These are phyloP conservation scores for Calonectria pseudoreteaudii DNA, from an alignment of 2,329 filamentous ascomycete genomes.

Conservation along the genomic window DNA sequence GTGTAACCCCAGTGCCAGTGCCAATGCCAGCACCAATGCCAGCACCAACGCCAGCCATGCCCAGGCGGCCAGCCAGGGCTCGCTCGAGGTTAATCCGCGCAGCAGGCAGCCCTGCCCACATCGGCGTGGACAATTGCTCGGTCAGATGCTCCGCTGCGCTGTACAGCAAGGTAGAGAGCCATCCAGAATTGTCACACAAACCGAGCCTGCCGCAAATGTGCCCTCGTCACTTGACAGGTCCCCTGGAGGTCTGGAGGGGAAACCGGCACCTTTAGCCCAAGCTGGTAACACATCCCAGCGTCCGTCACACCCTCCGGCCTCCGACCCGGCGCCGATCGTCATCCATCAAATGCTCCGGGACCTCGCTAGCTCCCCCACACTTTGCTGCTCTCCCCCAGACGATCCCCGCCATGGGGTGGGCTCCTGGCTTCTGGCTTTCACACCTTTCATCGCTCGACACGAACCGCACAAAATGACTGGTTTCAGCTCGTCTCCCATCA, in stretches of 20 bases:
- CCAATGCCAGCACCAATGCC: too few relatives aligned
- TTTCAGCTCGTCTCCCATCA: background rate
- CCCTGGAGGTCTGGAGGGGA: background rate
- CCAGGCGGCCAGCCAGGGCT: background rate
- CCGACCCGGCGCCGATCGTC: constrained; percentile 21
- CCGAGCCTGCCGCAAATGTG: background rate
- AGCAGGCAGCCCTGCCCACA: background rate
- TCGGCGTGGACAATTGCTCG: background rate
- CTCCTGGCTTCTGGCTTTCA: background rate
- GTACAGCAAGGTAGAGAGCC: background rate
- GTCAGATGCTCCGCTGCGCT: background rate
- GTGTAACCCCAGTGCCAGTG: background rate
- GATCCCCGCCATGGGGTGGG: background rate
- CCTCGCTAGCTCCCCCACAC: constrained; percentile 1
- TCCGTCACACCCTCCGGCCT: constrained; percentile 9
- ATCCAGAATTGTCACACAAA: background rate
- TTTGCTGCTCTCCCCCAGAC: background rate
- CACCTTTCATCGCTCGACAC: background rate
- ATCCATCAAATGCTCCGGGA: constrained; percentile 6
- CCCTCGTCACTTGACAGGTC: constrained; percentile 1
- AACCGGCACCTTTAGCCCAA: constrained; percentile 1
- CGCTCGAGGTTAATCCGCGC: background rate
- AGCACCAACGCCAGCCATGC: background rate
- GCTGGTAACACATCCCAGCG: background rate
- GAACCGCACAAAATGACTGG: background rate